Base-by-base conservation (phyloP, 768 basidiomycete species). In the Kwoniella europaea region DNA sequence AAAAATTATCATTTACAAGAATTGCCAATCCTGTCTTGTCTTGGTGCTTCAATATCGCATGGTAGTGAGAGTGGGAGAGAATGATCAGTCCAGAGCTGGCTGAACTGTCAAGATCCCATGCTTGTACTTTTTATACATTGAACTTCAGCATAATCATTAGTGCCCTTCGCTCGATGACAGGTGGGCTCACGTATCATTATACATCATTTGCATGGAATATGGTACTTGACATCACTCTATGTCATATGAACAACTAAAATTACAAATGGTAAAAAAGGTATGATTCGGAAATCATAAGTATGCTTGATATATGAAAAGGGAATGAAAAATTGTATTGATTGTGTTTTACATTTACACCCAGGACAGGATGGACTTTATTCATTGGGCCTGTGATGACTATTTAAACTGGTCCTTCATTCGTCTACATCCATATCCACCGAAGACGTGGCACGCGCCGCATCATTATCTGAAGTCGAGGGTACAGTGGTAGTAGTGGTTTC, bases 271-370 rank as follows among this genome's bases (percentile, higher is more conserved):
- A 6, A 50, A 46, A 15, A 50, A 50, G 13, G 18, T 50, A 18
- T 50, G 10, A 10, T 18, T 15, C 46, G 4, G 13, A 18, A 1
- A 50, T 50, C 46, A 35, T 18, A 15, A 16, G 54, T 20, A 56
- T 35, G 57, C 57, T 58, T 58, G 57, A 58, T 58, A 58, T 58
- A 58, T 12, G 27, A 58, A 13, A 27, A 20, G 57, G 57, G 4
- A 27, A 41, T 58, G 24, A 41, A 44, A 7, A 10, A 13, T 62
- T 10, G 55, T 20, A 29, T 18, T 56, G 42, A 60, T 10, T 56
- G 12, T n/a, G 20, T 12, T 10, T 24, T 12, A 22, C 54, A 4
- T 55, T 22, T 35, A 7, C 35, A 35, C 35, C 35, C 35, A 35
- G 35, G 35, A 35, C 35, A 6, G 6, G 35, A 35, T 35, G 7